Conservation (phyloP, 164 flowering plant genomes). For the Liquidambar formosana region DNA sequence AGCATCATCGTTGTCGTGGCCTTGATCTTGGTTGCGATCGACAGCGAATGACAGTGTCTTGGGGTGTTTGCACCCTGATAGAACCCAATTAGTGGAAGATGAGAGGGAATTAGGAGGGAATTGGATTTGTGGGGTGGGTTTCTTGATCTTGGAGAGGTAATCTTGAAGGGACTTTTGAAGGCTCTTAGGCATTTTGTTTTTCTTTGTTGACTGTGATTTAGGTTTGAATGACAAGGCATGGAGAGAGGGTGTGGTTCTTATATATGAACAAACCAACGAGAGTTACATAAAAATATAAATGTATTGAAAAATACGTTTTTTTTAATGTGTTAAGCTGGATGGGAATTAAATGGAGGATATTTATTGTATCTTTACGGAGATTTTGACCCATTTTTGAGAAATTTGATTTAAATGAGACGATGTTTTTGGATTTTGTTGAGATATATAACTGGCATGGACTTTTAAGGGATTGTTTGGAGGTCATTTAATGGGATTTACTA, state of each 20-base stretch:
- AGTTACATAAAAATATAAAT: not conserved
- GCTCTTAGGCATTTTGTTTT: slow-evolving; percentile 38
- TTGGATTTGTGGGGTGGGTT: slow-evolving; percentile 19
- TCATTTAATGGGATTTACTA: not conserved
- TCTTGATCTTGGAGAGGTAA: slow-evolving; percentile 59
- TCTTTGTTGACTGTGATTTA: not conserved
- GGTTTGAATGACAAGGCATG: not conserved
- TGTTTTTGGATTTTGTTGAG: slow-evolving; percentile 1
- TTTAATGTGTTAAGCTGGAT: not conserved
- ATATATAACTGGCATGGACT: not conserved
- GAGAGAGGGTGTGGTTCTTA: not conserved
- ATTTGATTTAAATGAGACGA: not conserved
- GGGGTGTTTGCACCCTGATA: slow-evolving; percentile 61
- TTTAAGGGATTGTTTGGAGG: not conserved
- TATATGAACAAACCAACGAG: not conserved
- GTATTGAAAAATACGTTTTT: not conserved
- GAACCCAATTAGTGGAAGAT: slow-evolving; percentile 39
- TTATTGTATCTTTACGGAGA: not conserved
- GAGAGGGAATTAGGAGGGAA: slow-evolving; percentile 21
- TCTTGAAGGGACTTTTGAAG: slow-evolving; percentile 51
- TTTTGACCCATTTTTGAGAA: not conserved
- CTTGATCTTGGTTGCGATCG: slow-evolving; percentile 15
- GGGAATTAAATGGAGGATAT: not conserved
- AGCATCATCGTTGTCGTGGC: slow-evolving; percentile 14
- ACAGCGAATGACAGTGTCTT: slow-evolving; percentile 57